Evolutionary conservation across 768 basidiomycete species (phyloP).

Genomic region (Termitomyces eurrhizus): DNA sequence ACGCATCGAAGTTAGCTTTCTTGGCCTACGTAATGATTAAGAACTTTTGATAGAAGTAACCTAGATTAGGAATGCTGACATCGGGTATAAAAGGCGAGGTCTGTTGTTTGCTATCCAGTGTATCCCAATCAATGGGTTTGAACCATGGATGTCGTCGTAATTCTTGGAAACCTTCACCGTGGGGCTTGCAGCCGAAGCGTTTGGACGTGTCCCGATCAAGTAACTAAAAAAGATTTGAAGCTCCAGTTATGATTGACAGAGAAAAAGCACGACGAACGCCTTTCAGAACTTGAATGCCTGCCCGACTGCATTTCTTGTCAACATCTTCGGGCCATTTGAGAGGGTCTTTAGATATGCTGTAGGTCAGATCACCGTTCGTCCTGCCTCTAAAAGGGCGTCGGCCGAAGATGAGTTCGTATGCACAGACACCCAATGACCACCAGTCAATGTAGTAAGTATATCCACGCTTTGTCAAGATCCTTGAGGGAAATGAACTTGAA

Average conservation of each 20-base stretch:
- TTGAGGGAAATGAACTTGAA: constrained; percentile 16
- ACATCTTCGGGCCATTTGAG: constrained; percentile 91
- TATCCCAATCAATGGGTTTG: constrained; percentile 82
- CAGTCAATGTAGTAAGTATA: constrained; percentile 95
- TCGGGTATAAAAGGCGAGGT: constrained; percentile 89
- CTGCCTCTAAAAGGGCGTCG: constrained; percentile 90
- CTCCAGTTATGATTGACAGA: background rate
- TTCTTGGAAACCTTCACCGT: constrained; percentile 78
- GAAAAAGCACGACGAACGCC: constrained; percentile 50
- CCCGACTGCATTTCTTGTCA: constrained; percentile 68
- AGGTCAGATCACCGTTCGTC: constrained; percentile 89
- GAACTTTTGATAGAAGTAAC: background rate
- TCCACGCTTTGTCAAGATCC: constrained; percentile 86
- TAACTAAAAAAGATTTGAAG: constrained; percentile 46
- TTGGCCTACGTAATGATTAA: constrained; percentile 60
- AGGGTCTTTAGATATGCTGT: constrained; percentile 85
- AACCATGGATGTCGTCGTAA: constrained; percentile 87
- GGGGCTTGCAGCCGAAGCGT: constrained; percentile 78
- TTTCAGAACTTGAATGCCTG: constrained; percentile 76
- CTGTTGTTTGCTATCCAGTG: constrained; percentile 70
- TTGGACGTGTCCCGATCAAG: constrained; percentile 81
- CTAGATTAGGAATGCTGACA: constrained; percentile 36
- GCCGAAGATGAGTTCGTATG: constrained; percentile 90
- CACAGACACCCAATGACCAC: constrained; percentile 95
- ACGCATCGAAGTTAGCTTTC: constrained; percentile 98